Evolutionary conservation across 352 stramenopile species (phyloP).

Genomic region (Phytophthora brassicae): DNA sequence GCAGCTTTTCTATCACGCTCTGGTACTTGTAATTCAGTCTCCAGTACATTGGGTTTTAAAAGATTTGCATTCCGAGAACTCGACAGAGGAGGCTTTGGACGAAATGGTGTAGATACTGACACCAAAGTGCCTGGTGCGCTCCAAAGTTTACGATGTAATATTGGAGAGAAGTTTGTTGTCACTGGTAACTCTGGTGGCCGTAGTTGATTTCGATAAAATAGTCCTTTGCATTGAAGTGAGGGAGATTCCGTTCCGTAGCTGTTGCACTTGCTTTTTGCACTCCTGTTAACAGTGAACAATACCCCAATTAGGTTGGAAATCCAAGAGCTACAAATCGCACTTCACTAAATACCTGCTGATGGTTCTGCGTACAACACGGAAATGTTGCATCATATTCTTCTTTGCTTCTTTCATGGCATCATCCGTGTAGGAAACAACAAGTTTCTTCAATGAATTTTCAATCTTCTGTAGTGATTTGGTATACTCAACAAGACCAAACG

Average conservation of each 20-base stretch:
- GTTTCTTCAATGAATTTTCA: background rate
- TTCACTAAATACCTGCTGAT: constrained; percentile 12
- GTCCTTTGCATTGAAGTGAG: constrained; percentile 12
- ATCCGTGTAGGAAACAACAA: constrained; percentile 11
- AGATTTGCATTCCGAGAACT: background rate
- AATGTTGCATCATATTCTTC: constrained; percentile 9
- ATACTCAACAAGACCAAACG: background rate
- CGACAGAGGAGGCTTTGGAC: background rate
- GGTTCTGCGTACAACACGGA: constrained; percentile 4
- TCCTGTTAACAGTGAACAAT: background rate
- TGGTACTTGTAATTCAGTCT: background rate
- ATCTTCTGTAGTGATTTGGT: background rate
- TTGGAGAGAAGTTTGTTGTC: constrained; percentile 2
- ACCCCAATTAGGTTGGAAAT: background rate
- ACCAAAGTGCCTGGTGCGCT: constrained; percentile 2
- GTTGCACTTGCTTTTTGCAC: background rate
- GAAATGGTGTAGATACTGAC: background rate
- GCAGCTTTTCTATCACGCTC: background rate
- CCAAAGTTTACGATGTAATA: constrained; percentile 10
- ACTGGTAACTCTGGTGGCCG: constrained; percentile 21
- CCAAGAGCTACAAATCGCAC: background rate
- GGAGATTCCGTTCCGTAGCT: background rate
- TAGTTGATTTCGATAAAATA: constrained; percentile 32
- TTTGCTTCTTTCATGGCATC: constrained; percentile 17
- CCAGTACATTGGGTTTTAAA: background rate